Evolutionary conservation across 225 moss, liverwort and hornwort genomes (phyloP).

Genomic region (Pseudoscleropodium purum): DNA sequence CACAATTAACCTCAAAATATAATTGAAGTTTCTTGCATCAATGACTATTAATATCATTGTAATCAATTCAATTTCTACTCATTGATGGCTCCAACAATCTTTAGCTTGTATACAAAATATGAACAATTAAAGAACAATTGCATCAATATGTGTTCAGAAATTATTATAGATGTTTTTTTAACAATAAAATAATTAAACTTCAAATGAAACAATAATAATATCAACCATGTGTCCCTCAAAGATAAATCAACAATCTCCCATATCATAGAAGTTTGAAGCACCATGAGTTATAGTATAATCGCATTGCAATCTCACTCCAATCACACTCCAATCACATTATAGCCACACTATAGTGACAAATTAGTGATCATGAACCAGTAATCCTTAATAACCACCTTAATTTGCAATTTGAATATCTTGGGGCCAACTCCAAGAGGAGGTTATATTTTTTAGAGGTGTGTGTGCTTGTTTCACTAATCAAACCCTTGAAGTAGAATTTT

Average conservation of each 20-base stretch:
- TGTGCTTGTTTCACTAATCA: no score
- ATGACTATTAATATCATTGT: neutral
- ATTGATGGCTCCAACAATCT: neutral
- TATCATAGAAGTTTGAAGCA: neutral
- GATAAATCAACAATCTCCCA: accelerated
- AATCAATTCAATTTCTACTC: neutral
- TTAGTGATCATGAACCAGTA: neutral
- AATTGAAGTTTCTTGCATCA: neutral
- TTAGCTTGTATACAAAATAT: neutral
- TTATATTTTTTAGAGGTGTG: no score
- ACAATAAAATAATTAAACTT: neutral
- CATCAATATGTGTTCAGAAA: accelerated
- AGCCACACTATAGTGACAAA: neutral
- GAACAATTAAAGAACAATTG: neutral
- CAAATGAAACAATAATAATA: neutral
- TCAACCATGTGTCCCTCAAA: neutral
- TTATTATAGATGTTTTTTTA: neutral
- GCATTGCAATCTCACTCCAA: no score
- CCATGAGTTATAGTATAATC: accelerated
- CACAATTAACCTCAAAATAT: neutral
- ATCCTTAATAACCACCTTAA: no score
- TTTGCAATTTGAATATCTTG: no score
- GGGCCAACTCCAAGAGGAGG: no score
- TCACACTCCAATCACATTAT: no score
- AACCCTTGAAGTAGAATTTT: no score